Base-by-base conservation (phyloP, 106 monocot species). In the Agapanthus africanus region DNA sequence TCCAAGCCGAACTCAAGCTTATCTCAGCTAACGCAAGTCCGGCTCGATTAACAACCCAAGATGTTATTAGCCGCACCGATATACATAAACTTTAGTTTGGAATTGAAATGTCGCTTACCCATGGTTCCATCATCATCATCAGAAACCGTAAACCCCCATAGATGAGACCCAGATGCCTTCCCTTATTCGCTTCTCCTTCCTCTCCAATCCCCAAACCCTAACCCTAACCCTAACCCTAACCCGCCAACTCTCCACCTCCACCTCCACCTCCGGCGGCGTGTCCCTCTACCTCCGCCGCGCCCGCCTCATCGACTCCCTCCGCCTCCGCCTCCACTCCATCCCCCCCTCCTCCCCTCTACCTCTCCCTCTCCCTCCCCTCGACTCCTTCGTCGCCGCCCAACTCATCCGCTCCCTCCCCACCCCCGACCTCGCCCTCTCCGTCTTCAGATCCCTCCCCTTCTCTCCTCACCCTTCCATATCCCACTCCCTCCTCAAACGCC, bases 271-370 rank as follows among this genome's bases (percentile, higher is more conserved):
- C 42, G 40, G 68, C 19, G 73, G 76, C 26, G 72, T 95, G 33
- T 4, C 73, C 39, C 71, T 84, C 76, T 95, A 91, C 78, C 79
- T 91, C 81, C 88, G 74, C 65, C 88, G 86, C 66, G 91, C 83
- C 28, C 77, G 80, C 69, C 73, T 81, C 72, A 95, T 95, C 75
- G 87, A 91, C 80, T 65, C 80, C 52, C 73, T 95, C 76, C 91
- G 95, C 62, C 74, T 83, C 70, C 88, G 74, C 65, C 85, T 88
- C 59, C 85, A 65, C 71, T 73, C 74, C 64, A 76, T 73, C 76
- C 63, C 75, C 75, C 77, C 50, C 19, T 61, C n/a, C n/a, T n/a
- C n/a, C n/a, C 71, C 69, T 10, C 30, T 46, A 31, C 49, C 36
- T 50, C 69, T 62, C 77, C 59, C 26, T 18, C 62, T 69, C 56